Evolutionary conservation across 257 asterid genomes (phyloP), one percentile per base, ranked within the genome.

Genomic region (Gentiana dahurica): DNA sequence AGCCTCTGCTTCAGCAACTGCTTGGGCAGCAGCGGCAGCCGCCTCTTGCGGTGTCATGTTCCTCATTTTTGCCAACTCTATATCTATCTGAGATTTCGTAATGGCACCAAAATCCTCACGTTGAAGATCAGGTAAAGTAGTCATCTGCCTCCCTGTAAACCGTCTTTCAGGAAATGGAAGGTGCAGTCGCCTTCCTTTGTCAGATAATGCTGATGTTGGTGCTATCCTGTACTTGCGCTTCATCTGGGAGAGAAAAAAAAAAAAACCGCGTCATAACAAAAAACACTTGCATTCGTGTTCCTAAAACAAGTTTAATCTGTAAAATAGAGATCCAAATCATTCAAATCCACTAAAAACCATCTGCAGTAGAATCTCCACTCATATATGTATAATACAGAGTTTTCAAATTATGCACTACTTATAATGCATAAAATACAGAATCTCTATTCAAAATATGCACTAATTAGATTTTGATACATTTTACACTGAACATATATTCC

Each of bases 1-100:
- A 67, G 84, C 88, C 71, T 89, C 97, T 38, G 97, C 97, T 67
- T 86, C 97, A 33, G 95, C 95, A 47, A 89, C 95, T 53, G 97
- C 95, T 77, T 73, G 88, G 62, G 97, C 97, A 12, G 97, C 97
- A 65, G 92, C 94, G 3, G 79, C 84, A 6, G 95, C 95, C 8
- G 95, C 97, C 79, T 89, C 95, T 69, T 84, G 69, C 6, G 83
- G 82, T 52, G 79, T 81, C 95, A 77, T 81, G 55, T 70, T 78
- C 77, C 81, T 84, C 87, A 79, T 78, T 66, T 73, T 81, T 54
- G 81, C 81, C 41, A 86, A 68, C 78, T 90, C 95, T 24, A 66
- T 62, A 72, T 90, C 97, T 48, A 84, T 68, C 75, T 84, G 78
- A 38, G 85, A 77, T 70, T 74, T 86, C 38, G 77, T 63, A 41